A percentile compares a stretch with the other conserved stretches of the same genome.
phyloP scores from a whole-genome alignment of 805 yeast species.

The Zygotorulaspora sp. region DNA sequence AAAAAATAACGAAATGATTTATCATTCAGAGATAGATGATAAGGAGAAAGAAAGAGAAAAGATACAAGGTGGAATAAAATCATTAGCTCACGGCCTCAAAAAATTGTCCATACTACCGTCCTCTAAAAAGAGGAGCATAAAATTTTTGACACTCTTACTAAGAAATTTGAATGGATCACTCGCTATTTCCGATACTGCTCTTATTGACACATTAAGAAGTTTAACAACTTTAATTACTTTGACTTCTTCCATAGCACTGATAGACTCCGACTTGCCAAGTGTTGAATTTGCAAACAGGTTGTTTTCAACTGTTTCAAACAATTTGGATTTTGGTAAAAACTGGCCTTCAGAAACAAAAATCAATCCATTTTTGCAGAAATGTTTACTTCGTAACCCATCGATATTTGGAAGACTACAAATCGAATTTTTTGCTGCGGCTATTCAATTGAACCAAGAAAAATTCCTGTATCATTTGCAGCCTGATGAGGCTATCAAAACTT shows the following conservation, averaged over 20 bases:
- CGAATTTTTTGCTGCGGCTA: slow-evolving; percentile 31
- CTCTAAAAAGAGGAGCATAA: slow-evolving; percentile 22
- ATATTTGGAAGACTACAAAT: slow-evolving; percentile 24
- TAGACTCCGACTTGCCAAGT: slow-evolving; percentile 14
- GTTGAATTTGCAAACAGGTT: slow-evolving; percentile 23
- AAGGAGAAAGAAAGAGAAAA: slow-evolving; percentile 14
- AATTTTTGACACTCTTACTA: slow-evolving; percentile 24
- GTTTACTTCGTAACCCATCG: slow-evolving; percentile 18
- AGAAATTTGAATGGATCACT: slow-evolving; percentile 28
- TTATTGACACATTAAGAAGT: slow-evolving; percentile 25
- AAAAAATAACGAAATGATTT: slow-evolving; percentile 1
- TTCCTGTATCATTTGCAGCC: slow-evolving; percentile 29
- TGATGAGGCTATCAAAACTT: slow-evolving; percentile 12
- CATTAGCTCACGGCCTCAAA: slow-evolving; percentile 26
- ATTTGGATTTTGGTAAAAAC: slow-evolving; percentile 21
- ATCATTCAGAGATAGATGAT: slow-evolving; percentile 3
- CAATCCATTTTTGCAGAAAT: slow-evolving; percentile 16
- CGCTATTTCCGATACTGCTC: slow-evolving; percentile 24
- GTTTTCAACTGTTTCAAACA: slow-evolving; percentile 18
- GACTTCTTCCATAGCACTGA: slow-evolving; percentile 20
- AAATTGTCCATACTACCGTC: slow-evolving; percentile 21
- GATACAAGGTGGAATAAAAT: slow-evolving; percentile 14
- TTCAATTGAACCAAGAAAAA: slow-evolving; percentile 32
- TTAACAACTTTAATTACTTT: slow-evolving; percentile 20
- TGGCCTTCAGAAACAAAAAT: slow-evolving; percentile 19